Percentiles rank a stretch among this genome's conserved stretches.
Evolutionary conservation across 805 yeast genomes (phyloP).

Genomic region (Suhomyces xylopsoci): DNA sequence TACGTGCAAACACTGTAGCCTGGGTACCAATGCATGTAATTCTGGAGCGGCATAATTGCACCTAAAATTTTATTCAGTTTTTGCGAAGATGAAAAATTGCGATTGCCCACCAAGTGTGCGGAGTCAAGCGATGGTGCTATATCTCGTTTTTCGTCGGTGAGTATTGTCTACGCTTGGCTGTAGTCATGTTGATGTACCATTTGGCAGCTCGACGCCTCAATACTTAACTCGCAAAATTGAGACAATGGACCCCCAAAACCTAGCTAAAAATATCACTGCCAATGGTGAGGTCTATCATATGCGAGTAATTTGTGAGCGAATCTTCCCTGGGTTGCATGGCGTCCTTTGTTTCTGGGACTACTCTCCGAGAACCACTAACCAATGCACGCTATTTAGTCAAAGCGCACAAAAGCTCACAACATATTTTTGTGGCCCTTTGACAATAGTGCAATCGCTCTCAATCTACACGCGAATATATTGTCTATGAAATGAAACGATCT

Average conservation of each 20-base stretch:
- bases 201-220: not conserved
- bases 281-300: not conserved
- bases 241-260: not conserved
- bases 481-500: not conserved
- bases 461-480: not conserved
- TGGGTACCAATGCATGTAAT: not conserved
- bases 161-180: not conserved
- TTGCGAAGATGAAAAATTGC: not conserved
- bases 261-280: not conserved
- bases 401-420: not conserved
- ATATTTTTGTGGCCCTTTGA: not conserved
- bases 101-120: not conserved
- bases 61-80: not conserved
- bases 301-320: not conserved
- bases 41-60: not conserved
- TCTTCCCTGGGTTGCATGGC: not conserved
- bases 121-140: not conserved
- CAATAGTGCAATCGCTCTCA: not conserved
- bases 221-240: not conserved
- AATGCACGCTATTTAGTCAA: not conserved
- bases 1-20: not conserved
- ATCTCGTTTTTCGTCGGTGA: not conserved
- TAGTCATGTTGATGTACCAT: not conserved
- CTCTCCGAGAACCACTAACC: not conserved
- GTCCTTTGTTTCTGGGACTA: not conserved